These are phyloP conservation scores for Amaranthus hypochondriacus DNA, from an alignment of 148 eudicot species.

Conservation along the genomic window DNA sequence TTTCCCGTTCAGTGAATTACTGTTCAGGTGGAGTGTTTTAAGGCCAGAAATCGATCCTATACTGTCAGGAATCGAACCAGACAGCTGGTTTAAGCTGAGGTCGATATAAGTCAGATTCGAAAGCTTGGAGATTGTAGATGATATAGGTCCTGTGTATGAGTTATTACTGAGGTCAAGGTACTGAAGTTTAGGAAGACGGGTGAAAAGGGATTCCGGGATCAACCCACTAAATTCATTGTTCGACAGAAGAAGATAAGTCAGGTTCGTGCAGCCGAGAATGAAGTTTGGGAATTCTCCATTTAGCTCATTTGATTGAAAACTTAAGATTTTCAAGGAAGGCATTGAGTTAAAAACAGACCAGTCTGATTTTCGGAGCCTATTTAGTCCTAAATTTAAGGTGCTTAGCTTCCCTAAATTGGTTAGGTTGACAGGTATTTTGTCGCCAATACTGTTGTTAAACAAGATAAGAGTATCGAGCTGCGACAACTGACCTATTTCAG, in stretches of 20 bases:
- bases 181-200: conserved; percentile 16
- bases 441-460: conserved; percentile 31
- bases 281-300: conserved; percentile 52
- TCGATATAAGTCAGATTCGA: neutral
- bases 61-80: conserved; percentile 25
- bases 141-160: conserved; percentile 12
- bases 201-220: conserved; percentile 32
- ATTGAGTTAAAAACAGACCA: conserved; percentile 52
- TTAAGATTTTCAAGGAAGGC: conserved; percentile 41
- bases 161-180: conserved; percentile 21
- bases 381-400: conserved; percentile 51
- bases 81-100: conserved; percentile 2
- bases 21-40: conserved; percentile 1
- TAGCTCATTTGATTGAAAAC: conserved; percentile 35
- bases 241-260: conserved; percentile 56
- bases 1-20: neutral
- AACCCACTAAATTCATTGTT: conserved; percentile 42
- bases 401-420: conserved; percentile 37
- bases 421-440: conserved; percentile 46
- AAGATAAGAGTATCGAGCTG: conserved; percentile 42
- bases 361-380: conserved; percentile 45
- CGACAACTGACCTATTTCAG: conserved; percentile 46
- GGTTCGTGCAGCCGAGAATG: conserved; percentile 33
- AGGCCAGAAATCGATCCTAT: conserved; percentile 24
- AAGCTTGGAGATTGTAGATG: conserved; percentile 5